Base-by-base conservation (phyloP, 2,329 filamentous ascomycete genomes). In the Curvularia hawaiiensis region DNA sequence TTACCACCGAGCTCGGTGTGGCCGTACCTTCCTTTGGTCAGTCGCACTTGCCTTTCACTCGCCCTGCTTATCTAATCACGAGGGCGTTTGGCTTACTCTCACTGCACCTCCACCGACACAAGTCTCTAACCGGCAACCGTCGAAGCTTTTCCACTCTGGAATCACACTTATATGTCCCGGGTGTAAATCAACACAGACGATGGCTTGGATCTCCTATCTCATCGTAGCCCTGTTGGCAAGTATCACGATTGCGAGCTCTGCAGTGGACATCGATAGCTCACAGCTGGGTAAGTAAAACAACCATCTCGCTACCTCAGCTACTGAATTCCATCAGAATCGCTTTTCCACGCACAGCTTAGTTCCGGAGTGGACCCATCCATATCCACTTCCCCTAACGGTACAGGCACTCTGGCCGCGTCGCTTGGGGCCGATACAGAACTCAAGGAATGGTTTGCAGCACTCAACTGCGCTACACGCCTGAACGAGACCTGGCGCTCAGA, bases 191-290 rank as follows among this genome's bases (percentile, higher is more conserved):
- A 7, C 4, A 26, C 10, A 18, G 41, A 46, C 22, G 2, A 35
- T 58, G 51, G 50, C 35, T 40, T 22, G 26, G 28, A 12, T 18
- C n/a, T 46, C 24, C 33, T 33, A 33, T 6, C 14, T 58, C 8
- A 9, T 58, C 31, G 16, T 30, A 8, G 40, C 46, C 20, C 35
- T 58, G 1, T n/a, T 50, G 20, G 12, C 33, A 16, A 45, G 22
- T 16, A 16, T 54, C 12, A 26, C 31, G 4, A 9, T 41, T 22
- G 46, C 46, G 14, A 2, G 45, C 4, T 30, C 31, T 0, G 11
- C 22, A 12, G 28, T 50, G 3, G 10, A 16, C n/a, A 22, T 10
- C 20, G 20, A 18, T 12, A n/a, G 14, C 22, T n/a, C 18, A 1
- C 9, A 6, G 12, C 16, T 33, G 1, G 9, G 44, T 52, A 7